These are phyloP conservation scores for Peniophora sp. DNA, from an alignment of 1,284 basidiomycete genomes.

Conservation along the genomic window DNA sequence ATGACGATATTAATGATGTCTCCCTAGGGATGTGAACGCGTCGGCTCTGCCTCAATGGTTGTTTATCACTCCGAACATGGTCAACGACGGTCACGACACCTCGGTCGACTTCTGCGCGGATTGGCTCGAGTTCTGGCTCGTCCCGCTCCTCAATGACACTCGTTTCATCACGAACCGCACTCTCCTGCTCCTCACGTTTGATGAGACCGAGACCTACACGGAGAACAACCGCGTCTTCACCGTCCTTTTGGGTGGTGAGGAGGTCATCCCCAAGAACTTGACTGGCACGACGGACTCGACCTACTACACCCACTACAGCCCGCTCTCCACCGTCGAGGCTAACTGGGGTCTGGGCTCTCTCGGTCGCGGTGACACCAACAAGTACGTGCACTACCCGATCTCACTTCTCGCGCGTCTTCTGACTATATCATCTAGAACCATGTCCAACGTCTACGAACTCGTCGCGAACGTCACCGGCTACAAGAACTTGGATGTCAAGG, in stretches of 20 bases:
- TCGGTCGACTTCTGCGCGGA: slow-evolving; percentile 31
- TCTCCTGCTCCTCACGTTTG: slow-evolving; percentile 43
- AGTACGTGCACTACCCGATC: not conserved
- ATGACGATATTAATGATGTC: no score
- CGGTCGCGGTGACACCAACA: slow-evolving; percentile 47
- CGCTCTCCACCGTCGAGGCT: slow-evolving; percentile 49
- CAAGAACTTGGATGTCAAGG: slow-evolving; percentile 26
- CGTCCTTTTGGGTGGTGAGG: slow-evolving; percentile 44
- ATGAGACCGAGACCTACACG: slow-evolving; percentile 38
- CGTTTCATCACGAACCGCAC: slow-evolving; percentile 38
- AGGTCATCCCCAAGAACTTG: slow-evolving; percentile 29
- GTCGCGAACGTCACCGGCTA: slow-evolving; percentile 34
- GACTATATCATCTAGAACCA: slow-evolving; percentile 12
- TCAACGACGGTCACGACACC: slow-evolving; percentile 49
- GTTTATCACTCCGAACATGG: slow-evolving; percentile 53
- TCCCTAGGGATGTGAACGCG: slow-evolving; percentile 34
- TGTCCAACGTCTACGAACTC: slow-evolving; percentile 40
- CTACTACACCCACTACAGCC: slow-evolving; percentile 64
- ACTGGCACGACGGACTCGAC: slow-evolving; percentile 40
- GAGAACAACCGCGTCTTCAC: slow-evolving; percentile 41
- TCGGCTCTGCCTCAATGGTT: slow-evolving; percentile 48
- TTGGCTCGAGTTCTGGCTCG: slow-evolving; percentile 44
- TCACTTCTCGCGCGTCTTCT: not conserved
- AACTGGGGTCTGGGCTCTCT: slow-evolving; percentile 60
- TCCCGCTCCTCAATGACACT: slow-evolving; percentile 36